Evolutionary conservation across 441 rosid genomes (phyloP).

Genomic region (Syzygium malaccense): DNA sequence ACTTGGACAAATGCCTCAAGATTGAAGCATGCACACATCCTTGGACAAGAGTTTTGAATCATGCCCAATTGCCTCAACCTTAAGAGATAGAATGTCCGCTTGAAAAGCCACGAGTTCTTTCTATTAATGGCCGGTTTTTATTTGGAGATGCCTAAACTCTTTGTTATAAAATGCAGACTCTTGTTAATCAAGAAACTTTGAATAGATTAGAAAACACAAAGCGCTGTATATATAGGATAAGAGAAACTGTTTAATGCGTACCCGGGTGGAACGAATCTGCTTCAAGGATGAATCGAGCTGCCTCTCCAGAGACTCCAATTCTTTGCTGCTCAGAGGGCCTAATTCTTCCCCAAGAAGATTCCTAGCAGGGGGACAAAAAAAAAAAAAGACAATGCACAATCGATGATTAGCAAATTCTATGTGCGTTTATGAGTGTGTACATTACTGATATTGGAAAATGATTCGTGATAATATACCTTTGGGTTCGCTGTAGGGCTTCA

Average conservation of each 20-base stretch:
- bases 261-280: conserved; percentile 89
- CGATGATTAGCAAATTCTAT: neutral
- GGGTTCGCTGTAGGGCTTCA: conserved; percentile 80
- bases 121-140: neutral
- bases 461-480: conserved; percentile 32
- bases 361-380: conserved; percentile 19
- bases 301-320: conserved; percentile 93
- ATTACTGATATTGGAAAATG: neutral
- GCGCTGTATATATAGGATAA: neutral
- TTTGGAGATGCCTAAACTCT: neutral
- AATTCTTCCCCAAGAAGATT: conserved; percentile 95
- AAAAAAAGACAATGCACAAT: neutral
- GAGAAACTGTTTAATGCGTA: conserved; percentile 8
- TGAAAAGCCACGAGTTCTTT: neutral
- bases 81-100: neutral
- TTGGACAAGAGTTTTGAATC: neutral
- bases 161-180: neutral
- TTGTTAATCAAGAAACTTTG: neutral
- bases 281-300: conserved; percentile 90
- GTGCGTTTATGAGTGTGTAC: neutral
- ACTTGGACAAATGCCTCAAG: neutral
- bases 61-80: neutral
- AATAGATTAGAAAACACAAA: neutral
- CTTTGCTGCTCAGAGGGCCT: conserved; percentile 85
- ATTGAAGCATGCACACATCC: neutral